Conservation (phyloP, 73 alveolate species). For the Tetrahymena malaccensis region DNA sequence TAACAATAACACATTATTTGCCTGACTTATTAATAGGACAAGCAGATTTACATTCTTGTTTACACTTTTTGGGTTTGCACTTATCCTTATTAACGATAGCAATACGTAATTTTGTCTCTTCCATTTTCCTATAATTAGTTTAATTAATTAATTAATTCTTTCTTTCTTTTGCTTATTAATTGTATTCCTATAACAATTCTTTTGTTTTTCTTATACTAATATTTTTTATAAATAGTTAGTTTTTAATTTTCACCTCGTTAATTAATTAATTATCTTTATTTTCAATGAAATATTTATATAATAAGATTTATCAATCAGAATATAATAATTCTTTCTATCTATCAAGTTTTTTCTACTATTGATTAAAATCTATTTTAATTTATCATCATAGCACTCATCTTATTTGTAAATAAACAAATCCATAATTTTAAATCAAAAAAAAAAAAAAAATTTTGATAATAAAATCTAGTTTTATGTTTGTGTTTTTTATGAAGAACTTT, state of each 20-base stretch:
- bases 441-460: too few relatives aligned
- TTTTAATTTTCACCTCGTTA: background rate
- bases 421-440: too few relatives aligned
- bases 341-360: too few relatives aligned
- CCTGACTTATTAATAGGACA: slow-evolving; percentile 97
- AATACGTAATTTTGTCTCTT: slow-evolving; percentile 82
- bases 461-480: too few relatives aligned
- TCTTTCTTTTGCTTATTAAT: background rate
- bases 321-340: too few relatives aligned
- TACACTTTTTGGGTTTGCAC: slow-evolving; percentile 98
- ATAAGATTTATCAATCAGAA: background rate
- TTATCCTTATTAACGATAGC: slow-evolving; percentile 96
- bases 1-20: slow-evolving; percentile 89
- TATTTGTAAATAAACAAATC: too few relatives aligned
- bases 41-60: slow-evolving; percentile 90
- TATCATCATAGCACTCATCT: too few relatives aligned
- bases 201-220: background rate
- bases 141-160: background rate
- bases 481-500: too few relatives aligned
- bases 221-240: background rate
- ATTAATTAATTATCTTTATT: background rate
- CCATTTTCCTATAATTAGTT: slow-evolving; percentile 26
- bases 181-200: background rate
- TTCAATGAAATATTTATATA: background rate
- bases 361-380: too few relatives aligned